Conservation (phyloP, 257 asterid genomes). For the Prunella vulgaris region DNA sequence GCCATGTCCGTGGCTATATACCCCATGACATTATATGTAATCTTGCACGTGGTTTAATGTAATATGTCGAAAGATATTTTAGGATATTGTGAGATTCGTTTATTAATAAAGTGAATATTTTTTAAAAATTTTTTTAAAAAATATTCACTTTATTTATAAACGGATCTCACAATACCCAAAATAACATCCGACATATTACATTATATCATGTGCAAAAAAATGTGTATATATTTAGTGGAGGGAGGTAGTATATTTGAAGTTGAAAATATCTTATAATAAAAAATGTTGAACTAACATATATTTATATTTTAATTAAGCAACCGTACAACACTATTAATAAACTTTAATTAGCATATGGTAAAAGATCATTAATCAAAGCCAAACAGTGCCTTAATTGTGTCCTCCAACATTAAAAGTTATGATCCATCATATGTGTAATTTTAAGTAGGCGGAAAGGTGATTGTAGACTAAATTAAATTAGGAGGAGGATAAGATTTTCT, state of each 20-base stretch:
- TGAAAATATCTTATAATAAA: background rate
- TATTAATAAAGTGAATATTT: too few species aligned
- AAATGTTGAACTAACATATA: background rate
- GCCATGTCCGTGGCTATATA: background rate
- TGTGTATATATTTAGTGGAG: too few species aligned
- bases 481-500: conserved; percentile 19
- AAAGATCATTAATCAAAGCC: background rate
- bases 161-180: too few species aligned
- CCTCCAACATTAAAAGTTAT: conserved; percentile 20
- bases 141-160: too few species aligned
- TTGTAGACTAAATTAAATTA: background rate
- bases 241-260: too few species aligned
- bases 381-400: conserved; percentile 17
- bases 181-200: too few species aligned
- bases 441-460: conserved; percentile 23
- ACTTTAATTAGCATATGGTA: background rate
- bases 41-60: too few species aligned
- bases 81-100: too few species aligned
- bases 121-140: too few species aligned
- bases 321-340: background rate
- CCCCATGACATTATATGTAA: background rate
- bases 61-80: too few species aligned
- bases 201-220: too few species aligned
- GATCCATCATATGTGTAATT: background rate
- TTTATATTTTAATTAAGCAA: background rate